Percentiles rank a stretch among this genome's conserved stretches.
These are phyloP conservation scores for Lactifluus piperatus DNA, from an alignment of 768 basidiomycete species.

Conservation along the genomic window DNA sequence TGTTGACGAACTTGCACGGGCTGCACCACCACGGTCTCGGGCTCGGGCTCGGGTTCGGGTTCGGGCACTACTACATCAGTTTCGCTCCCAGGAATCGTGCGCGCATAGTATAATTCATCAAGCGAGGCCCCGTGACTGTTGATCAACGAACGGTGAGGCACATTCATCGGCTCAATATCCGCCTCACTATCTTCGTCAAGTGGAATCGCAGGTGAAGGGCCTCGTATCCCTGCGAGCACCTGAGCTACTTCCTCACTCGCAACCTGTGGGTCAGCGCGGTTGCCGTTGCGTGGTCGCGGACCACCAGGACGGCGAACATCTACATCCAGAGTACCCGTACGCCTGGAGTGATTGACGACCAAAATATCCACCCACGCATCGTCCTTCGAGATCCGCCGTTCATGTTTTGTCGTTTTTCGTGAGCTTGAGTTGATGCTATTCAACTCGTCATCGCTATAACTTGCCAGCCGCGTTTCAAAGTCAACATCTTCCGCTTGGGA, in stretches of 20 bases:
- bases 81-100: constrained; percentile 2
- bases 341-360: no score
- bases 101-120: neutral
- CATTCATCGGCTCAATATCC: constrained; percentile 22
- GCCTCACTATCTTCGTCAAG: constrained; percentile 32
- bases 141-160: constrained; percentile 9
- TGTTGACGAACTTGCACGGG: constrained; percentile 21
- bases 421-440: no score
- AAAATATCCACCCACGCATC: no score
- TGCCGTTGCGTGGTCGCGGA: constrained; percentile 28
- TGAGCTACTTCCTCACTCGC: constrained; percentile 66
- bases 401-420: no score
- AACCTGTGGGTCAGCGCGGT: constrained; percentile 54
- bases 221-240: no score
- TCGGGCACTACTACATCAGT: neutral
- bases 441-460: no score
- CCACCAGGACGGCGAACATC: constrained; percentile 26
- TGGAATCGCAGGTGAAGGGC: constrained; percentile 25
- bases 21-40: neutral
- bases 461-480: no score
- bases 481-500: no score
- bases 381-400: no score
- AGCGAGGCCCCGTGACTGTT: constrained; percentile 1
- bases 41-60: constrained; percentile 9
- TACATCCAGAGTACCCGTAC: constrained; percentile 50